Base-by-base conservation (phyloP, 1,284 basidiomycete species). In the Austroboletus novae-zelandiae region DNA sequence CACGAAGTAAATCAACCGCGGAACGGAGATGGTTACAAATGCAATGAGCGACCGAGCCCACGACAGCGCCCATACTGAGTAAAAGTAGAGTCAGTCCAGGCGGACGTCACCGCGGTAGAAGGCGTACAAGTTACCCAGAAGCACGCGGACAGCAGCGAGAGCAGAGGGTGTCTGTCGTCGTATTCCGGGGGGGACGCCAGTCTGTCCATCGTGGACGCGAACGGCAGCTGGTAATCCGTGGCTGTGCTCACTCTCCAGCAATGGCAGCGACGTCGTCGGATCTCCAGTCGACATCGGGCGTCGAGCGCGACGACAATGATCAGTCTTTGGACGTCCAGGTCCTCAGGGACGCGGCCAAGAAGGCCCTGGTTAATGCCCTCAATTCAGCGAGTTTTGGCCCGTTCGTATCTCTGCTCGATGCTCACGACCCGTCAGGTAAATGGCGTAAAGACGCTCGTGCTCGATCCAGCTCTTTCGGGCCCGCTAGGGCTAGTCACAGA, bases 401-500 rank as follows among this genome's bases (percentile, higher is more conserved):
- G 41, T 17, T 41, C 37, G 41, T 37, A 39, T 17, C 40, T 15
- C 25, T 20, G 40, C 27, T 35, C 47, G 27, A 9, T 35, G 31
- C 44, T 59, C 47, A 50, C 47, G 53, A 47, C n/a, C 30, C 36
- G n/a, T 31, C 13, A 94, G 89, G 90, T 98, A 6, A 91, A 89
- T 71, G 95, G 94, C 9, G 85, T 91, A 45, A 99, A 99, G 77
- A 99, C 96, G 1, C 84, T 99, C 36, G 91, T 98, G 30, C 80
- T 99, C 5, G 94, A 98, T 60, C 78, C 91, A 1, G 78, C 84
- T 3, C 74, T 99, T 10, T 91, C 94, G 2, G 96, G 96, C 0
- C 95, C 96, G 0, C 76, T 99, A 5, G 94, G 95, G 1, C 79
- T 99, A 15, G 84, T 99, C 25, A 94, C 91, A 2, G 95, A 99